These are phyloP conservation scores for Barnettozyma wickerhamii DNA, from an alignment of 805 yeast species.

Conservation along the genomic window DNA sequence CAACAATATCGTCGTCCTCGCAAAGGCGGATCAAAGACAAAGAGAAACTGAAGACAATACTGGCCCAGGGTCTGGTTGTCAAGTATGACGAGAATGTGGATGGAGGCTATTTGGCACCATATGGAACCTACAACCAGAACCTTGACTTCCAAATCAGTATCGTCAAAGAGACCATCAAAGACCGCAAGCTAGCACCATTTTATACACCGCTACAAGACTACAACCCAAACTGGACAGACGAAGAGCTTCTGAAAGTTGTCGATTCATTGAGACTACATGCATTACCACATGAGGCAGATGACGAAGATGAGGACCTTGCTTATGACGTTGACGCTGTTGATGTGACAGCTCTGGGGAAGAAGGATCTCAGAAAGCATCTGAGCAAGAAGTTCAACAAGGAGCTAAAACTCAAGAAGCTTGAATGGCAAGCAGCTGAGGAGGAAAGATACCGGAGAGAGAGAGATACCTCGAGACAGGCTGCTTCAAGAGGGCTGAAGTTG, in stretches of 20 bases:
- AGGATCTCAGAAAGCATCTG: conserved; percentile 39
- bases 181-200: conserved; percentile 81
- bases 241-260: conserved; percentile 53
- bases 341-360: conserved; percentile 33
- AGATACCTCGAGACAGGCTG: conserved; percentile 34
- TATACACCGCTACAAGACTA: conserved; percentile 84
- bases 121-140: conserved; percentile 74
- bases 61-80: conserved; percentile 54
- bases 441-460: conserved; percentile 29
- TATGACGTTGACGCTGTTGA: conserved; percentile 53
- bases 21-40: conserved; percentile 40
- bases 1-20: conserved; percentile 11
- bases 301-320: conserved; percentile 53
- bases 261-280: conserved; percentile 55
- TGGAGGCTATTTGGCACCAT: conserved; percentile 92
- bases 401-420: conserved; percentile 35
- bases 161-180: conserved; percentile 67
- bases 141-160: conserved; percentile 68
- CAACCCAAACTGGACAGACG: conserved; percentile 66
- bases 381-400: conserved; percentile 36
- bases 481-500: conserved; percentile 42
- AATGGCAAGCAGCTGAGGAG: conserved; percentile 34
- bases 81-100: conserved; percentile 71
- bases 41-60: conserved; percentile 47
- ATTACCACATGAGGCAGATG: conserved; percentile 41